phyloP scores from a whole-genome alignment of 2,329 filamentous ascomycete species.

The Cryphonectria parasitica region DNA sequence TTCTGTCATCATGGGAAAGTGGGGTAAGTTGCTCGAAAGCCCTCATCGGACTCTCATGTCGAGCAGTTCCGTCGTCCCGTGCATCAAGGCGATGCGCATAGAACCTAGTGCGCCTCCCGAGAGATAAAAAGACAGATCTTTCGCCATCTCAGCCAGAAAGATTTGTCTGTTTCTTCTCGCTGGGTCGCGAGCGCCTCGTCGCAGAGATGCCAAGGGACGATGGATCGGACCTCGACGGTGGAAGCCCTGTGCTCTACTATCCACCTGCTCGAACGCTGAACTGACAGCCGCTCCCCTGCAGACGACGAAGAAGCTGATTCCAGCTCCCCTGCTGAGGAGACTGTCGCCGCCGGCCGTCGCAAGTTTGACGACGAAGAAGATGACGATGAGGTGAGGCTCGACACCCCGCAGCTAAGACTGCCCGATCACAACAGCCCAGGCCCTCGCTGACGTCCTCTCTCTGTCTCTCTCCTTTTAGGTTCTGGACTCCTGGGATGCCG shows the following conservation, averaged over 20 bases:
- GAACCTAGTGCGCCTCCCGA: neutral
- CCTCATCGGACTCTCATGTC: neutral
- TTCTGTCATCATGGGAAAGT: constrained; percentile 26
- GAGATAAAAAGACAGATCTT: neutral
- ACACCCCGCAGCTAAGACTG: constrained; percentile 20
- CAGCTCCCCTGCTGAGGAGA: constrained; percentile 37
- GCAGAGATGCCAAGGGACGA: neutral
- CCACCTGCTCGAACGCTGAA: neutral
- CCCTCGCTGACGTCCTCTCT: constrained; percentile 12
- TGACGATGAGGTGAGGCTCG: constrained; percentile 70
- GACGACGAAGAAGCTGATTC: constrained; percentile 45
- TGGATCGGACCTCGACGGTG: neutral
- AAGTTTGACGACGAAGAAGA: constrained; percentile 96
- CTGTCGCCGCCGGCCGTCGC: constrained; percentile 47
- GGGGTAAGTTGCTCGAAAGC: constrained; percentile 26
- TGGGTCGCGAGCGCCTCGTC: neutral
- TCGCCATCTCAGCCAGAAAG: neutral
- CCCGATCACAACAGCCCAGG: constrained; percentile 1
- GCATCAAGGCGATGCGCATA: neutral
- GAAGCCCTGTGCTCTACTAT: neutral
- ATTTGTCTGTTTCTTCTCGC: neutral
- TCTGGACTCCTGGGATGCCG: constrained; percentile 94
- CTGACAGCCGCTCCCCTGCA: constrained; percentile 35
- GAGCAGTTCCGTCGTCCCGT: neutral
- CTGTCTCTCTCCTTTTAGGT: constrained; percentile 58